Evolutionary conservation across 257 asterid species (phyloP).

Genomic region (Lantana camara): DNA sequence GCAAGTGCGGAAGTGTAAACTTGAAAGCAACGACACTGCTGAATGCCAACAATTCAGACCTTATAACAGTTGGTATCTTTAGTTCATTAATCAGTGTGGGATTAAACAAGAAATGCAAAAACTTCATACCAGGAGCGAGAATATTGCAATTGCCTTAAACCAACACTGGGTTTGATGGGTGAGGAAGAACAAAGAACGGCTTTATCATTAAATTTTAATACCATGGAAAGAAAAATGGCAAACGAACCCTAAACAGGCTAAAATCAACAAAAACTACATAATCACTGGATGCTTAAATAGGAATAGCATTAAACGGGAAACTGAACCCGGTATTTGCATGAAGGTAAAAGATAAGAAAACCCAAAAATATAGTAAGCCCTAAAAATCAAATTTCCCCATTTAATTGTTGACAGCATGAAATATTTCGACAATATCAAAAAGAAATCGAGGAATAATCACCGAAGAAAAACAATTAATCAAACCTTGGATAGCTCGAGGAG

Average conservation of each 20-base stretch:
- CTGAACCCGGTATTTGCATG: not conserved
- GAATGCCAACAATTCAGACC: not conserved
- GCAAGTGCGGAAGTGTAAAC: slow-evolving; percentile 4
- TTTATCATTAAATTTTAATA: not conserved
- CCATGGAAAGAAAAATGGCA: not conserved
- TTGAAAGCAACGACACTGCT: slow-evolving; percentile 3
- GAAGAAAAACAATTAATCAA: not conserved
- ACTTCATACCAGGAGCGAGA: too few relatives aligned
- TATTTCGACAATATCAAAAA: not conserved
- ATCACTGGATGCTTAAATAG: not conserved
- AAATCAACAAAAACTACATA: not conserved
- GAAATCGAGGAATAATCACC: not conserved
- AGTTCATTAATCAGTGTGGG: not conserved
- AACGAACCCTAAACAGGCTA: not conserved
- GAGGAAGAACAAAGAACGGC: not conserved
- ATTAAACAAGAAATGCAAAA: not conserved
- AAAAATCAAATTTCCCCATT: not conserved
- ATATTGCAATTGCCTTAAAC: too few relatives aligned
- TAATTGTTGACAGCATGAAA: not conserved
- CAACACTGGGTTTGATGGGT: too few relatives aligned
- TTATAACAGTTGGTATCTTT: not conserved
- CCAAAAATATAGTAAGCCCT: not conserved
- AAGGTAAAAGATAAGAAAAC: not conserved
- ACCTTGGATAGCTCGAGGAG: slow-evolving; percentile 96
- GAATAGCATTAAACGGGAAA: not conserved